phyloP scores from a whole-genome alignment of 495 filamentous ascomycete genomes.

The Talaromyces proteolyticus region DNA sequence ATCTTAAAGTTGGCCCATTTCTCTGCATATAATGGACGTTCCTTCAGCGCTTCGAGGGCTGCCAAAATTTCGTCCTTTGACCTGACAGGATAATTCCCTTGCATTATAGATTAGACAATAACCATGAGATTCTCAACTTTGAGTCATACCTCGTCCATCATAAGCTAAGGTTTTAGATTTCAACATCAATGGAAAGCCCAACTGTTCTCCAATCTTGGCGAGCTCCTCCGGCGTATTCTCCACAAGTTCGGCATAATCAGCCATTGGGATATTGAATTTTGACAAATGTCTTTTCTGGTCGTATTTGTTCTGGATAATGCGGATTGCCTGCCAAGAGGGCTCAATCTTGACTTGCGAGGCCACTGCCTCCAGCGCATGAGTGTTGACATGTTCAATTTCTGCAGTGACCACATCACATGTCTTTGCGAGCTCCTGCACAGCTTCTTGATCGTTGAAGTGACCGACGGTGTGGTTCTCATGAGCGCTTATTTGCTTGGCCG shows the following conservation, averaged over 20 bases:
- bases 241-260: slow-evolving; percentile 58
- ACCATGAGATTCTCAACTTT: not conserved
- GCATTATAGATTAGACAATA: slow-evolving; percentile 1
- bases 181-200: slow-evolving; percentile 90
- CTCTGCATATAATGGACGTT: slow-evolving; percentile 78
- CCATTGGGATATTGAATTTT: slow-evolving; percentile 61
- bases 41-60: slow-evolving; percentile 63
- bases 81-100: slow-evolving; percentile 73
- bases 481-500: slow-evolving; percentile 87
- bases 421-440: slow-evolving; percentile 70
- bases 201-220: slow-evolving; percentile 51
- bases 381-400: slow-evolving; percentile 98
- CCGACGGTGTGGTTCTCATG: slow-evolving; percentile 70
- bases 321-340: slow-evolving; percentile 83
- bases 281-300: slow-evolving; percentile 80
- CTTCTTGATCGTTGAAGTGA: slow-evolving; percentile 74
- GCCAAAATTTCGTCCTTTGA: slow-evolving; percentile 59
- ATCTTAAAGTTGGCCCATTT: slow-evolving; percentile 81
- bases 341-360: slow-evolving; percentile 61
- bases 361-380: slow-evolving; percentile 82
- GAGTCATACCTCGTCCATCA: slow-evolving; percentile 64
- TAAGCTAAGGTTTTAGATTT: slow-evolving; percentile 92
- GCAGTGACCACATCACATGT: slow-evolving; percentile 81
- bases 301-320: slow-evolving; percentile 95
- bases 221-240: slow-evolving; percentile 50